Evolutionary conservation across 75 land plant genomes (phyloP), one percentile per base, ranked within the genome.

Genomic region (Isoetes taiwanensis): DNA sequence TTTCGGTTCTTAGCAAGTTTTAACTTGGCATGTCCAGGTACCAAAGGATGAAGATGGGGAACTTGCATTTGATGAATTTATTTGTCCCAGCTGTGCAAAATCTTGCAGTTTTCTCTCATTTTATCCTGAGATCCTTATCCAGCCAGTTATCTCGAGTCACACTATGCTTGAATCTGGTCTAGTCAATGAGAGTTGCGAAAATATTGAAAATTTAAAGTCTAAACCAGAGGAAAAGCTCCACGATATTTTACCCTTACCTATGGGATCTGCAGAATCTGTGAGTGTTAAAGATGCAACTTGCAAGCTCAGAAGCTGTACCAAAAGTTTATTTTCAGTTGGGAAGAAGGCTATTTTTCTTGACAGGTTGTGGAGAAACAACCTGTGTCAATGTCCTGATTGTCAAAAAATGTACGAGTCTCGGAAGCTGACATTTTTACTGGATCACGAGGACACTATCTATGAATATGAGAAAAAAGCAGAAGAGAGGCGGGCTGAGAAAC

Each of bases 31-130:
- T n/a, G n/a, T 32, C 12, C 71, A 94, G 99, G 67, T 89, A 40
- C 99, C 99, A 52, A 82, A 76, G 77, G 99, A 94, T 64, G 99
- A 89, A 35, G 99, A 94, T 61, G 96, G 87, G 6, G 96, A 85
- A 41, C 90, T 90, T 16, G 21, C 72, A 1, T 94, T 78, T 71
- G 99, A 82, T 30, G 99, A 94, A 57, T 73, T 94, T 26, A 76
- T 94, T 16, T 94, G 99, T 66, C 69, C 69, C 67, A 50, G 58
- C 0, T 94, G 99, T 70, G 69, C 85, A 8, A 37, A 34, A n/a
- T 39, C 46, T 19, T 85, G 68, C 48, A 73, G 74, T 23, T 94
- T 94, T 57, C 54, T 94, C 72, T 60, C 63, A 2, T 64, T 72
- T 26, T 89, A 90, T 64, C 82, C 86, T 32, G 42, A 56, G 43